Evolutionary conservation across 164 flowering plant species (phyloP).

Genomic region (Paratinospora sagittata): DNA sequence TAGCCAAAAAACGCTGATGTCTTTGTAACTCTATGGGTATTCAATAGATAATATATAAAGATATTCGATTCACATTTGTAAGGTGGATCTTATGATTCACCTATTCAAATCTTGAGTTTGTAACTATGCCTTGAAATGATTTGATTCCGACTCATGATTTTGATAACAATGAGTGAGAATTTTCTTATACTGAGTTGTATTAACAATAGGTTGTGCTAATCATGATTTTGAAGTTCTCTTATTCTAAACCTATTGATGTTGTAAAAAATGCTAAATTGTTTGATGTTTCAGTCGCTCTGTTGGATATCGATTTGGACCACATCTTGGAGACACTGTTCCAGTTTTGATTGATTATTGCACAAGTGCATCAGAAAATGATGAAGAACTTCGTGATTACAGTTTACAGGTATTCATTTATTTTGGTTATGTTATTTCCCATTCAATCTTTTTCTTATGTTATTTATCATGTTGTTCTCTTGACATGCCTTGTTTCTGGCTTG

Average conservation of each 20-base stretch:
- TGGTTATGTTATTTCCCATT: background rate
- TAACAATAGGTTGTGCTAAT: background rate
- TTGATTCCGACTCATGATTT: no score
- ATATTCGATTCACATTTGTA: no score
- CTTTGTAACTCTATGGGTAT: no score
- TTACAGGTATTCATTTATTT: constrained; percentile 82
- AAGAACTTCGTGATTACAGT: constrained; percentile 98
- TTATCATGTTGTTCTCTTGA: background rate
- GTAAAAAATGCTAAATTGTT: background rate
- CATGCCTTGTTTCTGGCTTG: background rate
- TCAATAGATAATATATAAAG: no score
- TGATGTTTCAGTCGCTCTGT: constrained; percentile 76
- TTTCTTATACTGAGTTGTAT: background rate
- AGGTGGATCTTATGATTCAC: no score
- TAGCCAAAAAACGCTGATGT: no score
- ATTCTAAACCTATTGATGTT: constrained; percentile 1
- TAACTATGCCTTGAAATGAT: no score
- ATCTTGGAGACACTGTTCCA: constrained; percentile 87
- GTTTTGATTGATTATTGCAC: constrained; percentile 74
- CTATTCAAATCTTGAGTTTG: no score
- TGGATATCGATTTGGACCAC: constrained; percentile 98
- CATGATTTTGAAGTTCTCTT: background rate
- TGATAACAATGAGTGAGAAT: background rate
- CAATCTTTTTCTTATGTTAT: background rate
- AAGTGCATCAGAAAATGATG: constrained; percentile 92